Base-by-base conservation (phyloP, 306 rosid species). In the Cucurbita pepo region DNA sequence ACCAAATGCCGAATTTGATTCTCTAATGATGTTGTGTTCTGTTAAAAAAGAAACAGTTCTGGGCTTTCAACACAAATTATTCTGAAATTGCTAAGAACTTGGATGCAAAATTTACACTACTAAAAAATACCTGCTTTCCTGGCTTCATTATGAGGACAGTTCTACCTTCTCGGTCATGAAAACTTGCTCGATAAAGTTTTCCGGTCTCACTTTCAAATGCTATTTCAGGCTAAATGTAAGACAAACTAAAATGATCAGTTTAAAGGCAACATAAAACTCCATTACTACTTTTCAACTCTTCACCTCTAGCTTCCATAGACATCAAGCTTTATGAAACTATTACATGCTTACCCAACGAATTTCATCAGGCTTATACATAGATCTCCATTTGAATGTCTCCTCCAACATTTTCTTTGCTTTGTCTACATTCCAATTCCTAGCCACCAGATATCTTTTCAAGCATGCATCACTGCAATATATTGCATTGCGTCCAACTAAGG, bases 321-420 rank as follows among this genome's bases (percentile, higher is more conserved):
- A 8, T 40, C 45, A 63, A 40, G 25, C 53, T 64, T 41, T 10
- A 64, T 19, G 15, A 19, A 66, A 45, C 72, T 66, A 66, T 41
- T 45, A 11, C 51, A 12, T 21, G 11, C 50, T 58, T 81, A 84
- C 87, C 85, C 85, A 84, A 43, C 79, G 69, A 75, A 84, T 84
- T 56, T 84, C 83, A 77, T 80, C 86, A 6, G 98, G 98, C 81
- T 82, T 90, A 79, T 61, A 90, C 22, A 66, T 79, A 44, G 81
- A 65, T 79, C 98, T 88, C 98, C 96, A 90, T 62, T 45, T 79
- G 5, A 92, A 87, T 5, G 98, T 81, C 19, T 90, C 96, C 55
- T 81, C 90, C 83, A 90, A 74, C 96, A 84, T 84, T 76, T 90
- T 92, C 86, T 85, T 87, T 16, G 96, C 70, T 73, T 90, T 90